Evolutionary conservation across 345 rosid species (phyloP), one percentile per base, ranked within the genome.

Genomic region (Microthlaspi erraticum): DNA sequence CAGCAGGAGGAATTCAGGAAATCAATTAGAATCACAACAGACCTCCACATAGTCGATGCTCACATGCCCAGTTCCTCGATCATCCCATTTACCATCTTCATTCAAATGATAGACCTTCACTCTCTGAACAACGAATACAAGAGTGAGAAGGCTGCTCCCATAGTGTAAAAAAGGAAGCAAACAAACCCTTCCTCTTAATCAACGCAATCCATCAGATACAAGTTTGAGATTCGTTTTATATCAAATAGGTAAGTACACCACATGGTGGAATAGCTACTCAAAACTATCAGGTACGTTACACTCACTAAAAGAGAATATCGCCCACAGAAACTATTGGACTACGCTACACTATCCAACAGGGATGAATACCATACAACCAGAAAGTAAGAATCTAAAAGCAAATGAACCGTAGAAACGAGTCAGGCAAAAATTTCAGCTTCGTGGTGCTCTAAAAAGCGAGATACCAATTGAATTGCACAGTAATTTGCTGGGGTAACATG

Each of bases 31-130:
- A 81, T 43, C 44, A 43, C 44, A 73, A 78, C 85, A 75, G 26
- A 92, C 99, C 97, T 95, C 98, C 81, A 86, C 26, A 80, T 79
- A 92, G 76, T 95, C 98, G 44, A 95, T 90, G 50, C 85, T 80
- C 14, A 90, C 97, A 71, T 95, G 92, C 73, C 99, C 99, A 36
- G 99, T 95, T 67, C 99, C 99, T 77, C 87, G 99, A 74, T 95
- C 97, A 77, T 92, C 99, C 98, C 99, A 95, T 82, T 90, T 95
- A 61, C 98, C 98, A 82, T 90, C 90, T 42, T 88, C 96, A 52
- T 78, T 88, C 66, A 95, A 76, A 72, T 92, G 96, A 71, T 95
- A 95, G 20, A 95, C 91, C 81, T 95, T 95, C 75, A 95, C 97
- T 44, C 99, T 87, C 98, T 95, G 85, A 72, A 58, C 48, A 75